Base-by-base conservation (phyloP, 495 filamentous ascomycete genomes). In the Poronia punctata region DNA sequence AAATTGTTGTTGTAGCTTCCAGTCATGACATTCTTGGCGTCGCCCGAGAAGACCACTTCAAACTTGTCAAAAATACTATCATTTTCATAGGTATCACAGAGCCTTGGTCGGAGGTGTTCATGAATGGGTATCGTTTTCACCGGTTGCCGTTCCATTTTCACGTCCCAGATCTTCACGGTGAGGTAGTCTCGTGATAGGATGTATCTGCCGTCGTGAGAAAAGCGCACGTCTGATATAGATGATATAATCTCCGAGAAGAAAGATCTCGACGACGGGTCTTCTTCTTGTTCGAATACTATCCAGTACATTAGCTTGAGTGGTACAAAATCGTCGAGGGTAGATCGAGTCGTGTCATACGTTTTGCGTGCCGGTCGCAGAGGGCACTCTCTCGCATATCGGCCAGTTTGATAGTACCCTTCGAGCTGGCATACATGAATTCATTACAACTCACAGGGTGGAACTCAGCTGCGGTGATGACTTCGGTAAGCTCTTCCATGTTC, bases 1-100 rank as follows among this genome's bases (percentile, higher is more conserved):
- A 98, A 98, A 68, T 98, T 98, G 68, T 98, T 98, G 77, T 98
- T 98, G 72, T 98, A 98, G 60, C 86, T 94, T 50, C 92, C 92
- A 5, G 92, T 98, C 92, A 98, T 98, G 43, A 97, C 92, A 55
- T 98, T 96, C 71, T 93, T 90, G 7, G 88, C 88, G 62, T 97
- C 92, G 11, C 92, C 92, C 3, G 90, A 96, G 66, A 98, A 97
- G 26, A 97, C 93, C 41, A 98, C 92, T 67, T 98, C 92, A 49
- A 98, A 98, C 63, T 98, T 98, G 73, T 98, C 92, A 54, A 98
- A 98, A 57, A 98, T 98, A 63, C 87, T 94, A 59, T 98, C 92
- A 49, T 98, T 98, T 65, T 98, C 92, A 57, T 98, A 98, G 5
- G 92, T 98, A 52, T 98, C 92, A 68, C 92, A 98, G 26, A 98